phyloP scores from a whole-genome alignment of 2,329 filamentous ascomycete species.

The Botrytis squamosa region DNA sequence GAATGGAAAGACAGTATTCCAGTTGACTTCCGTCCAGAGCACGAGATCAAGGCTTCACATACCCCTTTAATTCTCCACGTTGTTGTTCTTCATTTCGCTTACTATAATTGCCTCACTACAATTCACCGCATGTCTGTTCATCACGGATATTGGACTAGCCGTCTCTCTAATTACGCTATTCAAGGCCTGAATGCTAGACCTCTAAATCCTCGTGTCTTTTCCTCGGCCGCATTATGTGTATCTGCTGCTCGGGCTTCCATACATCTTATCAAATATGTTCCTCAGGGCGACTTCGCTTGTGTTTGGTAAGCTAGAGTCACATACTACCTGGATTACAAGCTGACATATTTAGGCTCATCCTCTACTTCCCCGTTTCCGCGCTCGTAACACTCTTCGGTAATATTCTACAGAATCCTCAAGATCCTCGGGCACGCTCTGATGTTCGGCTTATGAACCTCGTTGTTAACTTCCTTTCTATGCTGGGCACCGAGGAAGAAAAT shows the following conservation, averaged over 20 bases:
- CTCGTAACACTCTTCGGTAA: constrained; percentile 95
- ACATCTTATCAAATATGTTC: constrained; percentile 91
- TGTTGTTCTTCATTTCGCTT: constrained; percentile 91
- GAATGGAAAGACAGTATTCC: constrained; percentile 97
- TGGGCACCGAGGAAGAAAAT: constrained; percentile 86
- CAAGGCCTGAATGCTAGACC: constrained; percentile 89
- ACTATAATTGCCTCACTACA: constrained; percentile 96
- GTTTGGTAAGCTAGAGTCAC: constrained; percentile 70
- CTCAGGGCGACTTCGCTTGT: constrained; percentile 89
- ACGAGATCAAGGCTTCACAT: constrained; percentile 91
- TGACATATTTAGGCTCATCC: constrained; percentile 64
- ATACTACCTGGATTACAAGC: constrained; percentile 23
- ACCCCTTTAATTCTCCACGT: constrained; percentile 93
- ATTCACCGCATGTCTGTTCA: constrained; percentile 99
- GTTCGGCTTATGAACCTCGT: constrained; percentile 89
- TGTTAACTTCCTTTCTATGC: constrained; percentile 84
- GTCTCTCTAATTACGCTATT: constrained; percentile 91
- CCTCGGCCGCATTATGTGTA: constrained; percentile 88
- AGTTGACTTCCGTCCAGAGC: constrained; percentile 92
- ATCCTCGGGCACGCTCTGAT: constrained; percentile 83
- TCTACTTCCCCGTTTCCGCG: constrained; percentile 95
- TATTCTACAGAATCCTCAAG: constrained; percentile 90
- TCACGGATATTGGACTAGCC: constrained; percentile 96
- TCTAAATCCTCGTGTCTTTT: constrained; percentile 90
- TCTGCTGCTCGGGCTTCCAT: constrained; percentile 91